These are phyloP conservation scores for Citrullus amarus DNA, from an alignment of 306 rosid species.

Conservation along the genomic window DNA sequence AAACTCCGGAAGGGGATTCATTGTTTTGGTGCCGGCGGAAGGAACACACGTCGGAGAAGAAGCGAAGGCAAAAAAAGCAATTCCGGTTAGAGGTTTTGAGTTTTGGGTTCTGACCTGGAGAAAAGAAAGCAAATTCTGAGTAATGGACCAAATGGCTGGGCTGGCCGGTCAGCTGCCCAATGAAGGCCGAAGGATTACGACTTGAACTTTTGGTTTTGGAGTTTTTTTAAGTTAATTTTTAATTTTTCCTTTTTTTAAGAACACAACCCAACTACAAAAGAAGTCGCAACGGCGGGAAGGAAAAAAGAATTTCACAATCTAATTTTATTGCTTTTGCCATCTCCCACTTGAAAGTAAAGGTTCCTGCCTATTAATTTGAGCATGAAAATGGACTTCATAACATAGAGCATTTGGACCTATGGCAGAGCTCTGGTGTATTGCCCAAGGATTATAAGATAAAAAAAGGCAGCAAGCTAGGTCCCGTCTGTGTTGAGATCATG, in stretches of 20 bases:
- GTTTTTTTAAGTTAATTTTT: no score
- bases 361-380: background rate
- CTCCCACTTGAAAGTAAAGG: background rate
- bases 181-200: background rate
- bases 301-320: no score
- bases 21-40: constrained; percentile 13
- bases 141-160: background rate
- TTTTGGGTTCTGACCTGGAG: background rate
- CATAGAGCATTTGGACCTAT: background rate
- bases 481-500: background rate
- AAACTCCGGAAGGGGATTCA: constrained; percentile 12
- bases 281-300: no score
- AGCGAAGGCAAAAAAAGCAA: constrained; percentile 17
- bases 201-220: no score
- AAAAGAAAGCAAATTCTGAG: background rate
- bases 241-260: no score
- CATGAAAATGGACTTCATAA: background rate
- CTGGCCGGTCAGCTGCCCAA: background rate
- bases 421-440: no score
- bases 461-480: background rate
- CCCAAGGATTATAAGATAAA: background rate
- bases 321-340: background rate
- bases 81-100: background rate
- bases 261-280: no score
- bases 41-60: constrained; percentile 6